phyloP scores from a whole-genome alignment of 1,284 basidiomycete genomes.

The Apiotrichum porosum region DNA sequence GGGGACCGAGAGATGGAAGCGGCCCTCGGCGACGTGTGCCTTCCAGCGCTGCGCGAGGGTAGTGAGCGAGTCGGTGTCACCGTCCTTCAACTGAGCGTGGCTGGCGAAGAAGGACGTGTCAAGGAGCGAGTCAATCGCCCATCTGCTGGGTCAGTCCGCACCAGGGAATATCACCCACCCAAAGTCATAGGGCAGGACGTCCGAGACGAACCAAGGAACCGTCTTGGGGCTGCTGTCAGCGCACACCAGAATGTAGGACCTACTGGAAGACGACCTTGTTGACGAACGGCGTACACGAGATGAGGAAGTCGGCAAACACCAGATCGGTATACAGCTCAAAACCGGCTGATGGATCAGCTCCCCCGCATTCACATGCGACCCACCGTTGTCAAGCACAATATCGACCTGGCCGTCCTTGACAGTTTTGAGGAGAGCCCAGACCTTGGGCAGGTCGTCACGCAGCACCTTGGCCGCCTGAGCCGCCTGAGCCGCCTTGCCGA shows the following conservation, averaged over 20 bases:
- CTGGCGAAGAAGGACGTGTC: conserved; percentile 58
- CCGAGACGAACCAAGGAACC: conserved; percentile 84
- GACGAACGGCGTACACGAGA: conserved; percentile 78
- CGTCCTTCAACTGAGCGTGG: conserved; percentile 49
- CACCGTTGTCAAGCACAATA: conserved; percentile 87
- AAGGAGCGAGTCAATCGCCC: conserved; percentile 51
- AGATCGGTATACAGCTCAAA: conserved; percentile 96
- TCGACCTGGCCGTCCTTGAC: conserved; percentile 63
- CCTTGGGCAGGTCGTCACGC: conserved; percentile 70
- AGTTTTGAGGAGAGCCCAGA: conserved; percentile 68
- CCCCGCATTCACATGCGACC: conserved; percentile 18
- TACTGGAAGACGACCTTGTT: conserved; percentile 82
- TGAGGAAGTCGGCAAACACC: conserved; percentile 88
- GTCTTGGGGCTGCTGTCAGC: conserved; percentile 63
- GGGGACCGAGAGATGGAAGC: conserved; percentile 70
- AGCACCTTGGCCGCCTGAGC: conserved; percentile 74
- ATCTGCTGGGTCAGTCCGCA: conserved; percentile 19
- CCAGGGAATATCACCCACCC: conserved; percentile 30
- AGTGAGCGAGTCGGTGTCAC: conserved; percentile 49
- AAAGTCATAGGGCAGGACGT: conserved; percentile 79
- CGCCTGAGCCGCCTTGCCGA: conserved; percentile 69
- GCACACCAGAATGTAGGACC: conserved; percentile 31
- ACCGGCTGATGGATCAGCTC: conserved; percentile 57
- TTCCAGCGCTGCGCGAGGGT: conserved; percentile 70
- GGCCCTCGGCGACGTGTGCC: conserved; percentile 61